Conservation (phyloP, 306 rosid genomes). For the Cucumis hystrix region DNA sequence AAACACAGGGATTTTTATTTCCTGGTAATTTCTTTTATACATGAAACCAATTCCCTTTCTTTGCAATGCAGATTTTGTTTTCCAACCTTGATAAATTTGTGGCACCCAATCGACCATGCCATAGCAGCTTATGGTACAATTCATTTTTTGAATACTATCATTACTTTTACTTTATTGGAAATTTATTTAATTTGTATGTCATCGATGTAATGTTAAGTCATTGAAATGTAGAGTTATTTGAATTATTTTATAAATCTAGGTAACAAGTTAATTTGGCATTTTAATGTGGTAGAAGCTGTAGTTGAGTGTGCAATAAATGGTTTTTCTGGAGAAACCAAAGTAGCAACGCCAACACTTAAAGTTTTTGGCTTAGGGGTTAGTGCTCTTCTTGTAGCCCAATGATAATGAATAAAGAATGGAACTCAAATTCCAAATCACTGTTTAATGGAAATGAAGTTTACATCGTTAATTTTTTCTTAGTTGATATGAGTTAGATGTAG, state of each 20-base stretch:
- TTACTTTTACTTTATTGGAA: background rate
- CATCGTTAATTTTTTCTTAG: background rate
- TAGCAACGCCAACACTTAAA: background rate
- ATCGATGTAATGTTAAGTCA: background rate
- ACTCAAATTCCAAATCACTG: background rate
- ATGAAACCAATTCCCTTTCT: background rate
- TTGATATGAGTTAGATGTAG: background rate
- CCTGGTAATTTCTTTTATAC: background rate
- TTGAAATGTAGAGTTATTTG: background rate
- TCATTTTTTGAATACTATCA: background rate
- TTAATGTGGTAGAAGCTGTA: background rate
- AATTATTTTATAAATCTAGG: background rate
- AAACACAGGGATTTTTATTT: background rate
- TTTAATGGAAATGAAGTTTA: background rate
- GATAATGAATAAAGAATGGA: background rate
- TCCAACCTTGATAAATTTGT: conserved; percentile 22
- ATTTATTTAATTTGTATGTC: background rate
- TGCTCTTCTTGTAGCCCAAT: background rate
- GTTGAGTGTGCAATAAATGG: background rate
- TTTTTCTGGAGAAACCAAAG: background rate
- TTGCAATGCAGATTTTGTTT: conserved; percentile 16
- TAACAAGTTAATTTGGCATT: background rate
- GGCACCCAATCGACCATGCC: conserved; percentile 25
- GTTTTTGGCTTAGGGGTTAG: background rate
- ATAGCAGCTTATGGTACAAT: conserved; percentile 24